phyloP scores from a whole-genome alignment of 257 asterid genomes.

The Ehretia macrophylla region DNA sequence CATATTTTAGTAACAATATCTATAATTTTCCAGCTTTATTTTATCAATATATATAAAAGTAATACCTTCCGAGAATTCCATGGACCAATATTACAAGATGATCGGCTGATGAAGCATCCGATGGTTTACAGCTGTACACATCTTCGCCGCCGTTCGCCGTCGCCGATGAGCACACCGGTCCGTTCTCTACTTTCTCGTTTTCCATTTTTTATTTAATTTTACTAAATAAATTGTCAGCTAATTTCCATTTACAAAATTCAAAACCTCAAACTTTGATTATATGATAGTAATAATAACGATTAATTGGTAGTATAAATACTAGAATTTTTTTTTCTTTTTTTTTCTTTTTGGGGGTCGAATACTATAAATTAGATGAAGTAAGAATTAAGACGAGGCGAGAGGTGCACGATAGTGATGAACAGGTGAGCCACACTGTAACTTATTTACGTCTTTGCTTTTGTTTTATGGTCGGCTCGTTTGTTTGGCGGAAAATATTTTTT shows the following conservation, averaged over 20 bases:
- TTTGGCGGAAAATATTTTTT: too few relatives aligned
- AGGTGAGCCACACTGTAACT: constrained; percentile 7
- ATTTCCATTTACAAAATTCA: not conserved
- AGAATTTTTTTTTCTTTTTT: too few relatives aligned
- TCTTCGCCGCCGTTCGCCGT: constrained; percentile 65
- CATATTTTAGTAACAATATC: too few relatives aligned
- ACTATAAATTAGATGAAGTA: not conserved
- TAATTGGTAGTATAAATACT: not conserved
- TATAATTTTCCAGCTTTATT: too few relatives aligned
- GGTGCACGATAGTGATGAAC: not conserved
- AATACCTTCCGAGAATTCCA: constrained; percentile 96
- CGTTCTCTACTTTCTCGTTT: constrained; percentile 27
- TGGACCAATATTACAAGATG: constrained; percentile 96
- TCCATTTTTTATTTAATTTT: constrained; percentile 27
- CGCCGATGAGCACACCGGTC: constrained; percentile 51
- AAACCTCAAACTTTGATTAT: not conserved
- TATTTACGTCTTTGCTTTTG: not conserved
- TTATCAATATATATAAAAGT: not conserved
- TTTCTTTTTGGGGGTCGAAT: too few relatives aligned
- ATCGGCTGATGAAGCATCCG: constrained; percentile 72
- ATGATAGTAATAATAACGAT: not conserved
- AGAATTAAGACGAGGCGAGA: constrained; percentile 10
- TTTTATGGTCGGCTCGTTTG: too few relatives aligned
- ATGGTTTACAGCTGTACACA: constrained; percentile 49
- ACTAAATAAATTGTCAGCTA: not conserved